A percentile compares a stretch with the other conserved stretches of the same genome.
These are phyloP conservation scores for Triadica sebifera DNA, from an alignment of 345 rosid species.

Conservation along the genomic window DNA sequence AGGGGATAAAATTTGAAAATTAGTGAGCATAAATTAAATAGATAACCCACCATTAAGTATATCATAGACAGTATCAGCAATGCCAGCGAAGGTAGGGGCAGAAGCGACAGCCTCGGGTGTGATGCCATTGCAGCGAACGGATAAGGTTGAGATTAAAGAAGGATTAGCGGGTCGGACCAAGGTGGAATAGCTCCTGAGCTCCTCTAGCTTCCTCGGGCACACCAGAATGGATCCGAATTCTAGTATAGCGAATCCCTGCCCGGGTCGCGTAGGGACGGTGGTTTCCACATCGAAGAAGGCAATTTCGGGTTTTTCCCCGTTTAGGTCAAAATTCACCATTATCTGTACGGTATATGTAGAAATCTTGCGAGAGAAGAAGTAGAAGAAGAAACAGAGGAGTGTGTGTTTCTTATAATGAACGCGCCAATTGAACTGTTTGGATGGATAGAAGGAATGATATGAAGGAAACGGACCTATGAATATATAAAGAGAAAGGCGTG, in stretches of 20 bases:
- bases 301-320: constrained; percentile 52
- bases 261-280: constrained; percentile 56
- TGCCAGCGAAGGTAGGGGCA: constrained; percentile 62
- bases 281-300: constrained; percentile 92
- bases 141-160: constrained; percentile 57
- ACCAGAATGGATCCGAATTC: constrained; percentile 92
- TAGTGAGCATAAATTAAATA: too few relatives aligned
- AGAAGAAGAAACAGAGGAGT: neutral
- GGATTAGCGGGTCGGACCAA: constrained; percentile 68
- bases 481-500: constrained; percentile 9
- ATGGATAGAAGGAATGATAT: neutral
- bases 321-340: neutral
- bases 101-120: constrained; percentile 44
- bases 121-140: constrained; percentile 74
- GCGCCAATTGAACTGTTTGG: neutral
- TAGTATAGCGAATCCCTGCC: constrained; percentile 63
- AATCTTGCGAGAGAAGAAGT: neutral
- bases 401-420: neutral
- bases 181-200: constrained; percentile 69
- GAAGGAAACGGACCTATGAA: neutral
- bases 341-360: too few relatives aligned
- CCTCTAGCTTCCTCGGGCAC: constrained; percentile 70
- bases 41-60: constrained; percentile 88
- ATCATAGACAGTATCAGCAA: constrained; percentile 71
- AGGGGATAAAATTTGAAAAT: neutral